Evolutionary conservation across 805 yeast species (phyloP).

Genomic region (Sugiyamaella americana): DNA sequence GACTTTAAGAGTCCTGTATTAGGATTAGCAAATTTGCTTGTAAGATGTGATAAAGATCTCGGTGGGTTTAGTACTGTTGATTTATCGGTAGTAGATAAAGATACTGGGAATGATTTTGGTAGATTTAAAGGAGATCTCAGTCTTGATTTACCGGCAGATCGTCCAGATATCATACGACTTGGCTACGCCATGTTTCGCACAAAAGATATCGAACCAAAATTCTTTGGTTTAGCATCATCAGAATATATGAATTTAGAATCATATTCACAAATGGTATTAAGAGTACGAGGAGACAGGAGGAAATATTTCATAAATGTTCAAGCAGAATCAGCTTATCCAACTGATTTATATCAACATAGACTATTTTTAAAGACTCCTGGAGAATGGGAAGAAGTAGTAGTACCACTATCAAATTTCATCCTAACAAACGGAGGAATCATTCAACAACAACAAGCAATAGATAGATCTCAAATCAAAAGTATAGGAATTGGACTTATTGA

Average conservation of each 20-base stretch:
- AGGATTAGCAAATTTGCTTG: conserved; percentile 45
- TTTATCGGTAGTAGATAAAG: conserved; percentile 38
- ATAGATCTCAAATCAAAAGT: conserved; percentile 59
- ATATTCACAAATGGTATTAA: conserved; percentile 54
- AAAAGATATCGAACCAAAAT: conserved; percentile 47
- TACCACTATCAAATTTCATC: conserved; percentile 73
- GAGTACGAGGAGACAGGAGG: conserved; percentile 68
- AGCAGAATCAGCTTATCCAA: conserved; percentile 68
- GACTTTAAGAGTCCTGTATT: conserved; percentile 48
- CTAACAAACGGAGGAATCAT: conserved; percentile 76
- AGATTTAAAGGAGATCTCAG: conserved; percentile 65
- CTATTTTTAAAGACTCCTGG: conserved; percentile 66
- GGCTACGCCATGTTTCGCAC: conserved; percentile 85
- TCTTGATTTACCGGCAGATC: conserved; percentile 58
- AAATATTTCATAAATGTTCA: conserved; percentile 76
- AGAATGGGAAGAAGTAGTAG: conserved; percentile 76
- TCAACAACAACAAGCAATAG: conserved; percentile 52
- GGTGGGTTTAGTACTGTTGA: conserved; percentile 73
- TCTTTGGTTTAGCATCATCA: conserved; percentile 35
- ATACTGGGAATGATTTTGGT: conserved; percentile 35
- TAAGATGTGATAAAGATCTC: conserved; percentile 65
- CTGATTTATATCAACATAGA: conserved; percentile 79
- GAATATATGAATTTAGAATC: conserved; percentile 68
- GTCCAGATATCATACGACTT: conserved; percentile 57
- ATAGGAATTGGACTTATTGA: conserved; percentile 76